Conservation (phyloP, 805 yeast genomes). For the Yarrowia keelungensis region DNA sequence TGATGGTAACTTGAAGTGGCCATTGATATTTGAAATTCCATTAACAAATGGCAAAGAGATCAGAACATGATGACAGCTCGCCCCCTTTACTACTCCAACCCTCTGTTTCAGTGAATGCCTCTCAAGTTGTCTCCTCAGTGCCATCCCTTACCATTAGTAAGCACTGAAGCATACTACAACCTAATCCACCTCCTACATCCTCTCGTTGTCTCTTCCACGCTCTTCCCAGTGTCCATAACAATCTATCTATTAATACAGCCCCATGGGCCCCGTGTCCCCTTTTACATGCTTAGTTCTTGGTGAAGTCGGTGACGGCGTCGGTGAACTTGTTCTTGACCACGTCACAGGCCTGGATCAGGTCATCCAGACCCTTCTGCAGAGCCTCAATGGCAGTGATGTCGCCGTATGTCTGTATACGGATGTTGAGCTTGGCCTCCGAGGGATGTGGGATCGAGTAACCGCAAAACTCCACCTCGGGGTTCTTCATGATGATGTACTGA, state of each 20-base stretch:
- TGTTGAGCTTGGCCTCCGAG: conserved; percentile 84
- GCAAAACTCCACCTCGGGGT: conserved; percentile 97
- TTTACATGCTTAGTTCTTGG: conserved; percentile 32
- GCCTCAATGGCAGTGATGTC: conserved; percentile 88
- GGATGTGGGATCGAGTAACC: conserved; percentile 99
- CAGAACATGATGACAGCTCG: too few relatives aligned
- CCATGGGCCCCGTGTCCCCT: conserved; percentile 12
- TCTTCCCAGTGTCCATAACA: background rate
- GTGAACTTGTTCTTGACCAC: conserved; percentile 81
- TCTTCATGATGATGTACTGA: conserved; percentile 93
- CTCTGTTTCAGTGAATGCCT: too few relatives aligned
- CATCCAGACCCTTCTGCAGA: conserved; percentile 86
- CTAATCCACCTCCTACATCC: background rate
- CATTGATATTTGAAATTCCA: too few relatives aligned
- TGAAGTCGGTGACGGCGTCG: conserved; percentile 64
- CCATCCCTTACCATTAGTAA: too few relatives aligned
- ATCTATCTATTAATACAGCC: conserved; percentile 34
- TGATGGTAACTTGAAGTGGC: too few relatives aligned
- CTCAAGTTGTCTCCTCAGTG: too few relatives aligned
- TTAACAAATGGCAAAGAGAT: too few relatives aligned
- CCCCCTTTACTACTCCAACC: too few relatives aligned
- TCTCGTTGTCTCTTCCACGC: background rate
- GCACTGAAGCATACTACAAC: too few relatives aligned
- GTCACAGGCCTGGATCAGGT: conserved; percentile 79
- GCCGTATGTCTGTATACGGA: conserved; percentile 94